A percentile compares a stretch with the other conserved stretches of the same genome.
phyloP scores from a whole-genome alignment of 805 yeast species.

The Candida railenensis region DNA sequence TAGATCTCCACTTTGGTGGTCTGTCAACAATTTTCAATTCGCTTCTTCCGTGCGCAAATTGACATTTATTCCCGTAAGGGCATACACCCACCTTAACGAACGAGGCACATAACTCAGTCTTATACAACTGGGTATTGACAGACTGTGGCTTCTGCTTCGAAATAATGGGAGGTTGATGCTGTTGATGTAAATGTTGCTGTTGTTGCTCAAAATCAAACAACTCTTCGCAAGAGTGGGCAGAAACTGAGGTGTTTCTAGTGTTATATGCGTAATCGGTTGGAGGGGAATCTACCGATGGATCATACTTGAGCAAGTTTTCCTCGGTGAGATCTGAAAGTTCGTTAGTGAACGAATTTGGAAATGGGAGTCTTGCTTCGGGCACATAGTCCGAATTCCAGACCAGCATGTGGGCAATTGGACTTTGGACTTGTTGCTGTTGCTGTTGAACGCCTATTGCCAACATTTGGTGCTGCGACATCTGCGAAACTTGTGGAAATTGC shows the following conservation, averaged over 20 bases:
- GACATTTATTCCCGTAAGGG: constrained; percentile 90
- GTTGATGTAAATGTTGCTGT: constrained; percentile 8
- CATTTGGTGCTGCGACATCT: constrained; percentile 3
- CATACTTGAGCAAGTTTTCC: constrained; percentile 27
- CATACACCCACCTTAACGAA: constrained; percentile 66
- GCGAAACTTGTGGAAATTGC: constrained; percentile 3
- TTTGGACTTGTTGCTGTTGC: constrained; percentile 19
- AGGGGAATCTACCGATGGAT: constrained; percentile 2
- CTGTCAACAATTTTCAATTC: constrained; percentile 74
- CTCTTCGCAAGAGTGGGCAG: constrained; percentile 14
- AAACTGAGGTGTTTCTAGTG: constrained; percentile 7
- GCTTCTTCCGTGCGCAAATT: constrained; percentile 85
- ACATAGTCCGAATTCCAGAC: constrained; percentile 23
- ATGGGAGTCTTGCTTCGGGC: constrained; percentile 18
- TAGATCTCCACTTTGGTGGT: constrained; percentile 84
- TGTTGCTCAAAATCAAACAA: constrained; percentile 19
- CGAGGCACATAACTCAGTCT: constrained; percentile 86
- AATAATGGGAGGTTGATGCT: constrained; percentile 4
- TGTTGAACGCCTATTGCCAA: constrained; percentile 10
- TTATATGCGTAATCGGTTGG: not conserved
- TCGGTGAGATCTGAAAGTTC: constrained; percentile 32
- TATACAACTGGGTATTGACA: constrained; percentile 69
- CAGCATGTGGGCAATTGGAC: constrained; percentile 5
- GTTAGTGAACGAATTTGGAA: constrained; percentile 19
- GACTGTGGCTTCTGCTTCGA: constrained; percentile 13